Evolutionary conservation across 345 rosid species (phyloP).

Genomic region (Hibiscus syriacus): DNA sequence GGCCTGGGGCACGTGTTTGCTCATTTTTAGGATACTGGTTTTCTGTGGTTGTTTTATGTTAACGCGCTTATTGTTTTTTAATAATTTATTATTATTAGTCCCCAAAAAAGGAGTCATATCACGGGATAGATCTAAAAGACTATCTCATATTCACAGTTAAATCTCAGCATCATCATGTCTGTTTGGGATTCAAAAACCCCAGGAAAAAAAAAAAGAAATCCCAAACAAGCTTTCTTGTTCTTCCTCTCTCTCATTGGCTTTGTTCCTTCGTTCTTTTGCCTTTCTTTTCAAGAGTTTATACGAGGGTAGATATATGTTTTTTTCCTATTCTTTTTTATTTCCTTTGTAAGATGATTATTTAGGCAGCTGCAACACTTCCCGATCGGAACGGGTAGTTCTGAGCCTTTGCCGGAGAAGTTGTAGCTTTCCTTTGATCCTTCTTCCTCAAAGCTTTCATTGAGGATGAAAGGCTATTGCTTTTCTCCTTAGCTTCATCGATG

Average conservation of each 20-base stretch:
- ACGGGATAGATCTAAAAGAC: conserved; percentile 2
- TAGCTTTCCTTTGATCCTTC: no score
- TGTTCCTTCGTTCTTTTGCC: not conserved
- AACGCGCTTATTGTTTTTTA: no score
- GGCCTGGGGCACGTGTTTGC: no score
- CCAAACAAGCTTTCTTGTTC: no score
- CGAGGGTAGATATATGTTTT: not conserved
- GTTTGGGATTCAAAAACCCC: not conserved
- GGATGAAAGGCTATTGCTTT: no score
- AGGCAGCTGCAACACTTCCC: conserved; percentile 47
- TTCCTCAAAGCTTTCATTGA: no score
- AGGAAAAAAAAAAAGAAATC: not conserved
- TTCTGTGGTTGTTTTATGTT: no score
- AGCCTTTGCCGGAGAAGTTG: conserved; percentile 26
- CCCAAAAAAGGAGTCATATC: conserved; percentile 3
- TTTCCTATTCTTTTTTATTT: not conserved
- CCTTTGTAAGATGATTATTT: no score
- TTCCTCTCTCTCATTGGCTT: conserved; percentile 25
- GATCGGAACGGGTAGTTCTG: conserved; percentile 26
- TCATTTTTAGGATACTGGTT: no score
- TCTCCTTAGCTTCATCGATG: no score
- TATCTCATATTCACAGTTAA: conserved; percentile 15
- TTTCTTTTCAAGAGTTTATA: not conserved
- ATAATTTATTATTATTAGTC: no score
- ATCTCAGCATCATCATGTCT: not conserved